Conservation (phyloP, 495 filamentous ascomycete species). For the Talaromyces proteolyticus region DNA sequence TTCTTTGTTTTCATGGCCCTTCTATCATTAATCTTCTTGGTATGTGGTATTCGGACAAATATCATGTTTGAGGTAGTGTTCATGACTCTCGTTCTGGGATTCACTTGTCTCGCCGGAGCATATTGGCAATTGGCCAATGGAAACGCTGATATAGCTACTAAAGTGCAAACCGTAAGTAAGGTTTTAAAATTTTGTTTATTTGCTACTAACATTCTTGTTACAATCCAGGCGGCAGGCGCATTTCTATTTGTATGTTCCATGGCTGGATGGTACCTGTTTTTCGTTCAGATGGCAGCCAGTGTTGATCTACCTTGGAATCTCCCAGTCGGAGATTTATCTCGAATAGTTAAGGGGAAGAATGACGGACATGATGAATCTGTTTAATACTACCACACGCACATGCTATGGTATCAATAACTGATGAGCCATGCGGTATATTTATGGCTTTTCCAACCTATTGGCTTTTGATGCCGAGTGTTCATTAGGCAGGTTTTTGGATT, state of each 20-base stretch:
- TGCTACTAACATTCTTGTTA: background rate
- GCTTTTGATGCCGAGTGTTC: too few relatives aligned
- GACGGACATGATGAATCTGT: too few relatives aligned
- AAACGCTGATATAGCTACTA: background rate
- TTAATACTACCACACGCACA: too few relatives aligned
- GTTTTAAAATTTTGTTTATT: background rate
- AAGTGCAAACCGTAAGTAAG: background rate
- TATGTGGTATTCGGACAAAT: background rate
- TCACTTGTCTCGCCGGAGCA: background rate
- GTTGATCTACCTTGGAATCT: background rate
- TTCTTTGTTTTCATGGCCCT: background rate
- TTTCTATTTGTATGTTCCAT: background rate
- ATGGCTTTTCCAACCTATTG: too few relatives aligned
- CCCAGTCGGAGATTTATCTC: background rate
- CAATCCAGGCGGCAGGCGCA: background rate
- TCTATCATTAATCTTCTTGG: background rate
- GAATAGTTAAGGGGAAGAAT: background rate
- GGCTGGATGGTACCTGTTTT: background rate
- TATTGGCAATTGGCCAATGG: background rate
- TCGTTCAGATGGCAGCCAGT: background rate
- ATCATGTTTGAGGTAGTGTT: background rate
- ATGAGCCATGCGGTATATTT: too few relatives aligned
- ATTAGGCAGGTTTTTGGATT: too few relatives aligned
- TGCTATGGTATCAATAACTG: too few relatives aligned
- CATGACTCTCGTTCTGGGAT: background rate